Base-by-base conservation (phyloP, 441 rosid genomes). In the Croton setiger region DNA sequence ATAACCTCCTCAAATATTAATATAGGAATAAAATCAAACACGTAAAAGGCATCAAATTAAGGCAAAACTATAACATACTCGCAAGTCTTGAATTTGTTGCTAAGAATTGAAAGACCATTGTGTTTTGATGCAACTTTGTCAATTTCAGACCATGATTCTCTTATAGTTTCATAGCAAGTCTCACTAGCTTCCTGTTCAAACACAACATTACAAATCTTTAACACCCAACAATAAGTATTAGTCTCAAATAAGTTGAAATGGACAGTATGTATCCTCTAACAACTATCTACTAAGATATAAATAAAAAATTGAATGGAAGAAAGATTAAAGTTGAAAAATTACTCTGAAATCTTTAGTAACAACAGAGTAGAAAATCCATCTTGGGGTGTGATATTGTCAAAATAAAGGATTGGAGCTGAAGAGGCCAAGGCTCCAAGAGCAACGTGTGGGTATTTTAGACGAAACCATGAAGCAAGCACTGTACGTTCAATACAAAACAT, bases 391-490 rank as follows among this genome's bases (percentile, higher is more conserved):
- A 85, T 71, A 56, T 82, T 68, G 31, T 87, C 87, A 43, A 87
- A 87, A 73, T 83, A 85, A 59, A 87, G 88, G 31, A 87, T 71
- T 17, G 89, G 88, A 7, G 89, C 92, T 3, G 92, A 85, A 10
- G 89, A 87, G 35, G 92, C 92, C 43, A 87, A 54, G 49, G 92
- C 89, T 67, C 89, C 92, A 1, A 85, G 76, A 3, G 85, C 89
- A 3, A 85, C 71, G 11, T 87, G 92, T 0, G 92, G 92, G 60
- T 87, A 87, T 56, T 87, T 87, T 7, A 87, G 75, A 57, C 87
- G 78, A 72, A 85, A 81, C 89, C 92, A 87, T n/a, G 92, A 73
- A 63, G 88, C 87, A 18, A 87, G 74, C 92, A 84, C 92, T 83
- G 60, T 13, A 56, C 31, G 2, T 27, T 27, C 31, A 27, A 31